A percentile compares a stretch with the other conserved stretches of the same genome.
Conservation (phyloP, 139 green algal genomes). For the Coelastrella sp. region DNA sequence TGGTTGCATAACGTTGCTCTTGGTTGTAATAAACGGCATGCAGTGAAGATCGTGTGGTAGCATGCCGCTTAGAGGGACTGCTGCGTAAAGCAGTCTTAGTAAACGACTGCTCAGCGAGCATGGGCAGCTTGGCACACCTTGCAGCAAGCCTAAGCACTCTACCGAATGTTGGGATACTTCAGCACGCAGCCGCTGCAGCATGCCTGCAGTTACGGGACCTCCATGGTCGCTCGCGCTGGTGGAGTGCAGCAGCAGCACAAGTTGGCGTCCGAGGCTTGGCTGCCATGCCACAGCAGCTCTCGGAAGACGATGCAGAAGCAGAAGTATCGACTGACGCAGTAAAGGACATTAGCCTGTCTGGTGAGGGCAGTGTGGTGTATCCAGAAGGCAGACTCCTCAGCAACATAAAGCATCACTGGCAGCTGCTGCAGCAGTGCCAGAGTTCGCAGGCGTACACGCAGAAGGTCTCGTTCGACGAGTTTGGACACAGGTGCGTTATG, state of each 20-base stretch:
- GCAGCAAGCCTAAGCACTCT: not conserved
- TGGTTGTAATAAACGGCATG: too few relatives aligned
- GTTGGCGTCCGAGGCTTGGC: slow-evolving; percentile 1
- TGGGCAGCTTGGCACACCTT: not conserved
- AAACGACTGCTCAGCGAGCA: not conserved
- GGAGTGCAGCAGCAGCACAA: slow-evolving; percentile 32
- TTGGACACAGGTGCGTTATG: slow-evolving; percentile 10
- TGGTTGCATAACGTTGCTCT: too few relatives aligned
- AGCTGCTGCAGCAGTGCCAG: slow-evolving; percentile 5
- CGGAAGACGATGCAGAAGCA: slow-evolving; percentile 5
- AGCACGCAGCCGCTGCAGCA: not conserved
- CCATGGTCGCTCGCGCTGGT: slow-evolving; percentile 25
- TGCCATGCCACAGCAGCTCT: slow-evolving; percentile 13
- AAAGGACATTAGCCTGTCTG: not conserved
- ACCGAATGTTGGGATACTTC: not conserved
- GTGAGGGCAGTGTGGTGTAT: slow-evolving; percentile 22
- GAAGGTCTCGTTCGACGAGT: not conserved
- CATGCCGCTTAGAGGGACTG: not conserved
- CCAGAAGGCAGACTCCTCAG: slow-evolving; percentile 13
- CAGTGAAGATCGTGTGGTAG: not conserved
- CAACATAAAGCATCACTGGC: slow-evolving; percentile 23
- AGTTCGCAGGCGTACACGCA: not conserved
- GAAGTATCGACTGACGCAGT: not conserved
- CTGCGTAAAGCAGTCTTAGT: not conserved
- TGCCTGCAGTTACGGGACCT: slow-evolving; percentile 5